Percentiles rank a stretch among this genome's conserved stretches.
Conservation (phyloP, 345 rosid species). For the Lepidium africanum region DNA sequence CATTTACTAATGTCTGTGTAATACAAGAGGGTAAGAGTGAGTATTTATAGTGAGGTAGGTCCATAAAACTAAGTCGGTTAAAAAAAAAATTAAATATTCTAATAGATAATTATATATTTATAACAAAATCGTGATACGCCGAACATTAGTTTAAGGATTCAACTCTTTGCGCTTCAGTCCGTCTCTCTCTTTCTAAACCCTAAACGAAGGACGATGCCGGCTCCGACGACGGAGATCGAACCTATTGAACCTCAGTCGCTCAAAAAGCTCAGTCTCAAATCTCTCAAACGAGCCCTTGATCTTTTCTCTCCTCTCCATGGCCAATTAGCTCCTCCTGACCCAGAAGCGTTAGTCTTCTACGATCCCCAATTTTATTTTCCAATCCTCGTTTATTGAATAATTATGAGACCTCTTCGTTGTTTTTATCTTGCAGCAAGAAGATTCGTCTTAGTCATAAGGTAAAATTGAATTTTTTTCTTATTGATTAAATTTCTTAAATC, state of each 20-base stretch:
- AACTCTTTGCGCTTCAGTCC: neutral
- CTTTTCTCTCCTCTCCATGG: slow-evolving; percentile 77
- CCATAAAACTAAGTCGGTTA: too few species aligned
- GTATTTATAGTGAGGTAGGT: too few species aligned
- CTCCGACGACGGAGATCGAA: slow-evolving; percentile 59
- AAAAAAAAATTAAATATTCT: too few species aligned
- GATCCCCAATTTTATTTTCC: neutral
- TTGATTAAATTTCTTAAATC: neutral
- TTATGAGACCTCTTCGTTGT: neutral
- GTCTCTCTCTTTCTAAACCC: slow-evolving; percentile 14
- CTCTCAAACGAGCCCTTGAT: slow-evolving; percentile 80
- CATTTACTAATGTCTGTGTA: too few species aligned
- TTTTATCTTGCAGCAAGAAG: slow-evolving; percentile 49
- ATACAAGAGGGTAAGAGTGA: too few species aligned
- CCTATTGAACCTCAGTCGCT: slow-evolving; percentile 84
- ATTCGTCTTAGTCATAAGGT: slow-evolving; percentile 91
- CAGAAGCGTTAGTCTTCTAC: slow-evolving; percentile 50
- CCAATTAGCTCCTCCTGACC: slow-evolving; percentile 67
- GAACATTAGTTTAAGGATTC: neutral
- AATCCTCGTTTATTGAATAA: neutral
- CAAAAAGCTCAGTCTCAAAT: slow-evolving; percentile 83
- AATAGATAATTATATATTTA: too few species aligned
- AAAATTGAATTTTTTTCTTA: slow-evolving; percentile 3
- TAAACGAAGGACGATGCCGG: slow-evolving; percentile 36
- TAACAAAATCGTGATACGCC: neutral